A percentile compares a stretch with the other conserved stretches of the same genome.
These are phyloP conservation scores for Lactarius hengduanensis DNA, from an alignment of 768 basidiomycete species.

Conservation along the genomic window DNA sequence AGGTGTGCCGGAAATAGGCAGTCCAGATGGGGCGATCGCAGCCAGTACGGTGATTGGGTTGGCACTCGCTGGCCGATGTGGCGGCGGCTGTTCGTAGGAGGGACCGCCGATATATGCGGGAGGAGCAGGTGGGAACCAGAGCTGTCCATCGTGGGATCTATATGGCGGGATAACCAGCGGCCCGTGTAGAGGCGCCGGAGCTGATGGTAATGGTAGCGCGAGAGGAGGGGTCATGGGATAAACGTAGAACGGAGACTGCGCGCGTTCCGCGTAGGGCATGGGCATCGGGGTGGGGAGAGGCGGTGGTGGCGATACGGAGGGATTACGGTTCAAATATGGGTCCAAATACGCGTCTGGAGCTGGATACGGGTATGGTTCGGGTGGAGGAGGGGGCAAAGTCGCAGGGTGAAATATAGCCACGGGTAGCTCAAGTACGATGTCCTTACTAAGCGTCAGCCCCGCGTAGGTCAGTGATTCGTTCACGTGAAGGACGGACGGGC, in stretches of 20 bases:
- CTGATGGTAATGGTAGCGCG: slow-evolving; percentile 32
- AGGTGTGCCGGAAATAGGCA: slow-evolving; percentile 36
- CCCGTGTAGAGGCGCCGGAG: slow-evolving; percentile 42
- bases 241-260: slow-evolving; percentile 36
- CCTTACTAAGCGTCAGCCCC: slow-evolving; percentile 50
- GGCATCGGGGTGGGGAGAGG: slow-evolving; percentile 22
- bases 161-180: slow-evolving; percentile 27
- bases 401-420: slow-evolving; percentile 62
- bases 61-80: slow-evolving; percentile 53
- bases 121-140: slow-evolving; percentile 33
- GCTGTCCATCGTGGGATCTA: slow-evolving; percentile 35
- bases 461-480: slow-evolving; percentile 13
- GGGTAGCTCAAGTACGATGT: slow-evolving; percentile 63
- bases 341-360: slow-evolving; percentile 7
- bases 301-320: slow-evolving; percentile 30
- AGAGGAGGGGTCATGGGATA: slow-evolving; percentile 34
- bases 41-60: slow-evolving; percentile 36
- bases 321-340: slow-evolving; percentile 5
- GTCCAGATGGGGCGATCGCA: slow-evolving; percentile 36
- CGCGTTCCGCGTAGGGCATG: slow-evolving; percentile 31
- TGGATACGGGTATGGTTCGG: slow-evolving; percentile 22
- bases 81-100: slow-evolving; percentile 39
- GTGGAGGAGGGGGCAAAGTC: slow-evolving; percentile 47
- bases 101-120: slow-evolving; percentile 2
- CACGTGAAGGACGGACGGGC: slow-evolving; percentile 9